Evolutionary conservation across 2,329 filamentous ascomycete genomes (phyloP).

Genomic region (Chaetomium sp.): DNA sequence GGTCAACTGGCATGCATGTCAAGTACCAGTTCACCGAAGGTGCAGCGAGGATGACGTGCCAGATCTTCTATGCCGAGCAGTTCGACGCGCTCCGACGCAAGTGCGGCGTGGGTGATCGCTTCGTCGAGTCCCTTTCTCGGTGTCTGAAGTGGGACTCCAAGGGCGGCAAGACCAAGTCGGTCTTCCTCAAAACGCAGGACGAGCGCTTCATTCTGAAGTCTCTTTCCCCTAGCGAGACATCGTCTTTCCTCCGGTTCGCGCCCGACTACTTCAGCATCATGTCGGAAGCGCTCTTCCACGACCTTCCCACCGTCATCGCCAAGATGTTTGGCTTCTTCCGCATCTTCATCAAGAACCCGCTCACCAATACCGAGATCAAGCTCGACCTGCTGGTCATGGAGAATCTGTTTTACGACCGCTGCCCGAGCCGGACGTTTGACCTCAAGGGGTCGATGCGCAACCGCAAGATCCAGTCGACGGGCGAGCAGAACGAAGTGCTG

Average conservation of each 20-base stretch:
- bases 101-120: constrained; percentile 89
- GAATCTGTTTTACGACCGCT: constrained; percentile 95
- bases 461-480: constrained; percentile 93
- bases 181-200: constrained; percentile 95
- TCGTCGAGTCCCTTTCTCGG: constrained; percentile 90
- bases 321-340: constrained; percentile 99
- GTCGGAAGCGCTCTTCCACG: constrained; percentile 93
- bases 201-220: constrained; percentile 93
- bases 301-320: constrained; percentile 91
- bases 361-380: constrained; percentile 89
- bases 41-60: constrained; percentile 93
- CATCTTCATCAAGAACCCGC: constrained; percentile 92
- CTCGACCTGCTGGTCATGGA: constrained; percentile 95
- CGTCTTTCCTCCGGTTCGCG: constrained; percentile 91
- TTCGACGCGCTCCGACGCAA: constrained; percentile 93
- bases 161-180: constrained; percentile 94
- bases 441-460: constrained; percentile 99
- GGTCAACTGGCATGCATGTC: constrained; percentile 85
- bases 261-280: constrained; percentile 98
- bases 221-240: constrained; percentile 85
- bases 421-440: constrained; percentile 87
- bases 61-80: constrained; percentile 97
- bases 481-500: constrained; percentile 93
- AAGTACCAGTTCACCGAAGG: constrained; percentile 96
- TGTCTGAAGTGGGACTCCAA: constrained; percentile 98